Evolutionary conservation across 2,329 filamentous ascomycete species (phyloP), one percentile per base, ranked within the genome.

Genomic region (Fusarium sterilihyphosum): DNA sequence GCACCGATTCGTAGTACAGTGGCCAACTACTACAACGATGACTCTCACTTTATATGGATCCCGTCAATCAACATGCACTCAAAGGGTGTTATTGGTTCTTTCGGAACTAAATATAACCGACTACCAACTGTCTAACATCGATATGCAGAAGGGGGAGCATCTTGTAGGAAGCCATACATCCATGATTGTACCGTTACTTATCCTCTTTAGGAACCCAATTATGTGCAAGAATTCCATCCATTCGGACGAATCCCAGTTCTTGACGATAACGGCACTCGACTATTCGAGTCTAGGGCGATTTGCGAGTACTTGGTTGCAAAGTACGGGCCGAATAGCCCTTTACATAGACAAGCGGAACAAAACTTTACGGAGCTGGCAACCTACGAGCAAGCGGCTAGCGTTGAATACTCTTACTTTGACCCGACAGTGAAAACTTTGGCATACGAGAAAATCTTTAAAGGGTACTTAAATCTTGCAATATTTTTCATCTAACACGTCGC

Each of bases 401-500:
- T 52, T 13, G 49, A 52, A 5, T 52, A 52, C 29, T 52, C 22
- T 17, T 35, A 52, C 17, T 52, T 52, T 3, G 49, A 52, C 11
- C 49, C 22, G 2, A 35, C 49, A 13, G 6, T 52, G 22, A 35
- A 35, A 18, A 1, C 22, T 18, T 9, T 52, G 8, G 49, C 49
- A 14, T 52, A 52, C 10, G 49, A 52, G 49, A 52, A 35, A 13
- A 18, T 52, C 0, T 52, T 35, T 3, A 52, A 35, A 14, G 11
- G 17, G 49, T 52, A 14, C 22, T 18, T 13, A 1, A 8, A 1
- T 5, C 10, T 22, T n/a, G 1, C 8, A 8, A 9, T 5, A 2
- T 8, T 2, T 20, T 18, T 18, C 8, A 0, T 18, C 9, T 4
- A 18, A 10, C 1, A 1, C 22, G 8, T 14, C 8, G 8, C 7